Evolutionary conservation across 1,284 basidiomycete species (phyloP).

Genomic region (Cystobasidiaceae sp.): DNA sequence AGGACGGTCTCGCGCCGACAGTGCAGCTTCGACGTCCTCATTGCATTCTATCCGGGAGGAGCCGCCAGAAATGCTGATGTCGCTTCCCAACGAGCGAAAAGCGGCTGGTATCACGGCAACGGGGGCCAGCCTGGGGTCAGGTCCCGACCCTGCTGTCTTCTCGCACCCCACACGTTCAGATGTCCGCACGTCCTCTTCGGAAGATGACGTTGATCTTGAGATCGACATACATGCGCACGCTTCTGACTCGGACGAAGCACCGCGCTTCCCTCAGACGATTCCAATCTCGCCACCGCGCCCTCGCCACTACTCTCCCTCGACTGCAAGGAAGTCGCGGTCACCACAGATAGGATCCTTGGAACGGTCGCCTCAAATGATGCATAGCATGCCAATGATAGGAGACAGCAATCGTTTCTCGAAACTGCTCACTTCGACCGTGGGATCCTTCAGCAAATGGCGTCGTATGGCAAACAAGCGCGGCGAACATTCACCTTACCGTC

Average conservation of each 20-base stretch:
- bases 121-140: too few relatives aligned
- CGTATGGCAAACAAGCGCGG: too few relatives aligned
- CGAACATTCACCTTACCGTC: too few relatives aligned
- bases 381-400: constrained; percentile 1
- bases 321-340: constrained; percentile 17
- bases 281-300: constrained; percentile 26
- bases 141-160: too few relatives aligned
- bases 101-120: too few relatives aligned
- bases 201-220: constrained; percentile 38
- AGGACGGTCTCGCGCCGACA: background rate
- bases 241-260: constrained; percentile 25
- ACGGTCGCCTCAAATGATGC: background rate
- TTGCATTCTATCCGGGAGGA: constrained; percentile 14
- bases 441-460: constrained; percentile 41
- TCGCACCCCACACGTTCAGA: background rate
- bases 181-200: constrained; percentile 22
- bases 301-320: background rate
- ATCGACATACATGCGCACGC: constrained; percentile 13
- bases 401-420: constrained; percentile 38
- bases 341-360: constrained; percentile 1
- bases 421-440: constrained; percentile 39
- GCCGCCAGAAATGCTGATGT: too few relatives aligned
- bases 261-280: constrained; percentile 7
- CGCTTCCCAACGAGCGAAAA: too few relatives aligned
- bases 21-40: background rate